Evolutionary conservation across 2,329 filamentous ascomycete genomes (phyloP), one percentile per base, ranked within the genome.

Genomic region (Phyllosticta paracitricarpa): DNA sequence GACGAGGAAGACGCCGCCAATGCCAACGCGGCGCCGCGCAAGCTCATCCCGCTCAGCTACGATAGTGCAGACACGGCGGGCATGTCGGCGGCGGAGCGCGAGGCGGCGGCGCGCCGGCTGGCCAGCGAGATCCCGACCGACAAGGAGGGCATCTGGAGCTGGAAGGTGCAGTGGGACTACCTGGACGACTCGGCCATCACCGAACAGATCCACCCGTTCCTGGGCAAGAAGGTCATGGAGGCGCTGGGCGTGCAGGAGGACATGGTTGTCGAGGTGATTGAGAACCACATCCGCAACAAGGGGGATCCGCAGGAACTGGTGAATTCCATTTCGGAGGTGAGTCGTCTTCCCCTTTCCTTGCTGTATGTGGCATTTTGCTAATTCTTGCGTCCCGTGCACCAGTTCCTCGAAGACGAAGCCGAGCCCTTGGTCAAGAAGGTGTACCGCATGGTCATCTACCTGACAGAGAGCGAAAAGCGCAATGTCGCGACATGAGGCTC

Each of bases 171-270:
- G 68, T 99, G 94, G 94, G 88, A 95, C 58, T 90, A 86, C 75
- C 82, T 99, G 72, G 89, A 95, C 71, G 88, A 94, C 64, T 80
- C 82, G 17, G 82, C 94, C 52, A 84, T 97, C 63, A 83, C 85
- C 63, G 89, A 95, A 65, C 92, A 97, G 72, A 84, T 99, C 67
- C 85, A 89, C 69, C 92, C 93, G 30, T 99, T 97, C 77, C 90
- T 97, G 61, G 91, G 96, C 79, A 96, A 96, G 83, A 99, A 97
- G 82, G 90, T 97, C 67, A 88, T 99, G 63, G 94, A 99, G 75
- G 95, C 94, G 68, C 82, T 99, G 56, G 95, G 95, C 63, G 89
- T 99, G 62, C 91, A 97, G 76, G 94, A 99, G 74, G 90, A 97
- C 76, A 87, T 97, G 77, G 79, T 99, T 56, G 91, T 99, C 33